These are phyloP conservation scores for Botrytis aclada DNA, from an alignment of 2,329 filamentous ascomycete species.

Conservation along the genomic window DNA sequence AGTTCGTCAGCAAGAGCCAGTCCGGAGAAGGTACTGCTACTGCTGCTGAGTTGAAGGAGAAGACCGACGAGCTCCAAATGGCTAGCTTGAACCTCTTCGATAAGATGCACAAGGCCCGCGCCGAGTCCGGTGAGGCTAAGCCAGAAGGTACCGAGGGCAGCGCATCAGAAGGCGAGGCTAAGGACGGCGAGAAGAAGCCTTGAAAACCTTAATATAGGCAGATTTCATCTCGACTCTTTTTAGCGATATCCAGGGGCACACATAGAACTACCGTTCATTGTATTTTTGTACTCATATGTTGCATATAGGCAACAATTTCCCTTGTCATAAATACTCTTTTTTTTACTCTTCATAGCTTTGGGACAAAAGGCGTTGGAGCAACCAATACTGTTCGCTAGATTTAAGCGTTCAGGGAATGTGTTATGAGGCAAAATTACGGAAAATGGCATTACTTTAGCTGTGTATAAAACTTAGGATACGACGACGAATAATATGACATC, in stretches of 20 bases:
- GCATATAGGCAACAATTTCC: conserved; percentile 37
- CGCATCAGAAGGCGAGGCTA: conserved; percentile 65
- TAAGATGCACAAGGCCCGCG: conserved; percentile 98
- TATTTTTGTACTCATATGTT: conserved; percentile 40
- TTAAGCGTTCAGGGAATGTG: conserved; percentile 32
- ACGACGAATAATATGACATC: conserved; percentile 54
- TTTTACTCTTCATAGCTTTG: conserved; percentile 37
- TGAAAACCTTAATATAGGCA: conserved; percentile 42
- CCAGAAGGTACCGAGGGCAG: conserved; percentile 45
- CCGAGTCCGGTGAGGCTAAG: conserved; percentile 57
- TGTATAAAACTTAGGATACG: conserved; percentile 46
- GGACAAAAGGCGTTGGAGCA: conserved; percentile 37
- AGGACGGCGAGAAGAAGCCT: conserved; percentile 63
- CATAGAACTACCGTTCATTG: conserved; percentile 37
- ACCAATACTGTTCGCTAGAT: conserved; percentile 33
- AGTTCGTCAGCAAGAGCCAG: conserved; percentile 92
- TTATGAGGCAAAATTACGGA: conserved; percentile 32
- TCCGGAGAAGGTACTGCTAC: conserved; percentile 83
- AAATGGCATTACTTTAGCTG: conserved; percentile 33
- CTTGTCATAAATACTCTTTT: conserved; percentile 35
- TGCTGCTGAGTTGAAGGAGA: conserved; percentile 93
- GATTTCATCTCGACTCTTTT: conserved; percentile 30
- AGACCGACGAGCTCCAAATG: conserved; percentile 96
- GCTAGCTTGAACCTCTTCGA: conserved; percentile 96
- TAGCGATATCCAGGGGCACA: conserved; percentile 34